A percentile compares a stretch with the other conserved stretches of the same genome.
phyloP scores from a whole-genome alignment of 805 yeast species.

The Jamesozyma lodderae region DNA sequence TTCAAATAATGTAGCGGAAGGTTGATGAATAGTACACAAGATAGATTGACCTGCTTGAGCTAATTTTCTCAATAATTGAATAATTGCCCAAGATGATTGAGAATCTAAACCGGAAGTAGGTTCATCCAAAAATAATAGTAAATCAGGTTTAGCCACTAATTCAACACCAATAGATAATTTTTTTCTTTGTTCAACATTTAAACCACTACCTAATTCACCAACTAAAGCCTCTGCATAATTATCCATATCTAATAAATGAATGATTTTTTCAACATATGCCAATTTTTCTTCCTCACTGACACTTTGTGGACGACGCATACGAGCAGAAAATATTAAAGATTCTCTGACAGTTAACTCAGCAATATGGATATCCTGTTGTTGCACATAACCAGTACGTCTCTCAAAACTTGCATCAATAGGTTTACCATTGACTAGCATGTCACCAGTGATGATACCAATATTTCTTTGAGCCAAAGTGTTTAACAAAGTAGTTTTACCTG shows the following conservation, averaged over 20 bases:
- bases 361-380: conserved; percentile 64
- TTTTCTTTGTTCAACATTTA: conserved; percentile 37
- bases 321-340: conserved; percentile 54
- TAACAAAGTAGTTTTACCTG: conserved; percentile 64
- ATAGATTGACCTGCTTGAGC: conserved; percentile 44
- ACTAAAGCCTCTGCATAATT: conserved; percentile 46
- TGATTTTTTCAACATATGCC: conserved; percentile 57
- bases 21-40: conserved; percentile 50
- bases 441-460: conserved; percentile 58
- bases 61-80: conserved; percentile 36
- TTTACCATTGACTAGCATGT: conserved; percentile 49
- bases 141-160: conserved; percentile 39
- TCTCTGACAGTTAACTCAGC: conserved; percentile 60
- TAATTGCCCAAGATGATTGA: conserved; percentile 44
- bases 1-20: conserved; percentile 53
- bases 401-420: conserved; percentile 43
- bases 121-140: conserved; percentile 41
- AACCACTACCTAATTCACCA: conserved; percentile 36
- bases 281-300: conserved; percentile 46
- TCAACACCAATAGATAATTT: conserved; percentile 40
- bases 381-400: conserved; percentile 58
- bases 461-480: conserved; percentile 58
- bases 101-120: conserved; percentile 48
- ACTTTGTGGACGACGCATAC: conserved; percentile 47
- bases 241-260: conserved; percentile 42